A percentile compares a stretch with the other conserved stretches of the same genome.
phyloP scores from a whole-genome alignment of 2,329 filamentous ascomycete genomes.

The Chaetoscypha palmicola region DNA sequence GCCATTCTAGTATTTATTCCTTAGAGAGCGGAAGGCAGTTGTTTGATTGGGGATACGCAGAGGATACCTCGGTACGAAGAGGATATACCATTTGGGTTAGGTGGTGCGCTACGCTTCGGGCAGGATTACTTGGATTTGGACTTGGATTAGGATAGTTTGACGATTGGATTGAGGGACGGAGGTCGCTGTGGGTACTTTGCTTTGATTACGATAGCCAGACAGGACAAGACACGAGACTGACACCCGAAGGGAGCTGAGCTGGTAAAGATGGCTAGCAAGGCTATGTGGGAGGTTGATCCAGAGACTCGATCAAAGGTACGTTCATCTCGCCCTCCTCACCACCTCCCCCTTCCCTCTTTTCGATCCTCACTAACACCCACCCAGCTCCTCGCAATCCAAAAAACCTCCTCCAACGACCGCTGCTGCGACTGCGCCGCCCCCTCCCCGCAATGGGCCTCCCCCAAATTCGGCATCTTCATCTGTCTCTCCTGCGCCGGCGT shows the following conservation, averaged over 20 bases:
- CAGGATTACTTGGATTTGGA: too few species aligned
- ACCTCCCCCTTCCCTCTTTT: constrained; percentile 3
- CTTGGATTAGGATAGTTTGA: too few species aligned
- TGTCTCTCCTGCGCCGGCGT: constrained; percentile 93
- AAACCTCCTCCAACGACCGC: constrained; percentile 77
- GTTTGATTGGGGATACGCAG: neutral
- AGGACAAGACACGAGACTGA: too few species aligned
- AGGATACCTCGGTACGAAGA: neutral
- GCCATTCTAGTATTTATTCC: too few species aligned
- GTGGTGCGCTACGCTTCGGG: too few species aligned
- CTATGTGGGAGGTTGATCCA: constrained; percentile 98
- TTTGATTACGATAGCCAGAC: too few species aligned
- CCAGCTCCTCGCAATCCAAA: constrained; percentile 85
- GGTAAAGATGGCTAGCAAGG: constrained; percentile 55
- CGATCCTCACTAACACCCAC: constrained; percentile 2
- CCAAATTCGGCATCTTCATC: constrained; percentile 98
- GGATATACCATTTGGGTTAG: too few species aligned
- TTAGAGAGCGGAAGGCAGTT: too few species aligned
- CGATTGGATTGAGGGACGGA: too few species aligned
- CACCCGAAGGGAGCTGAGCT: too few species aligned
- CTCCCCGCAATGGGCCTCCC: constrained; percentile 94
- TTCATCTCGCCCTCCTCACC: neutral
- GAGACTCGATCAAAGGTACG: constrained; percentile 90
- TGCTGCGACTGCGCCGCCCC: constrained; percentile 96
- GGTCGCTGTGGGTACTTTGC: too few species aligned